Evolutionary conservation across 2,329 filamentous ascomycete genomes (phyloP).

Genomic region (Xylariaceae sp.): DNA sequence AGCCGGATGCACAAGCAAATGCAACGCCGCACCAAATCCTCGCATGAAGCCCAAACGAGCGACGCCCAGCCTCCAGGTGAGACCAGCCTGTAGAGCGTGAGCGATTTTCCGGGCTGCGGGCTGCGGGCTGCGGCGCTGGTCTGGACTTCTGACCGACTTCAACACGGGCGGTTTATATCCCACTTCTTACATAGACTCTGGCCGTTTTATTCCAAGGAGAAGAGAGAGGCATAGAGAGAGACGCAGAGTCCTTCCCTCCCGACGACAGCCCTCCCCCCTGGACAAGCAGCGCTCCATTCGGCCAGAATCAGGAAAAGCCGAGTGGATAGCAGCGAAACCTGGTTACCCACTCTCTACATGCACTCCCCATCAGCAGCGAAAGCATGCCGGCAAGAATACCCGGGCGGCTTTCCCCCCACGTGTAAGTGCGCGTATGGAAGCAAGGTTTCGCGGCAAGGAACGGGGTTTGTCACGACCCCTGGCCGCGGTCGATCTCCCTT

Average conservation of each 20-base stretch:
- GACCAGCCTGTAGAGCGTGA: conserved; percentile 10
- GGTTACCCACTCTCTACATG: neutral
- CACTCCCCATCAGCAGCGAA: neutral
- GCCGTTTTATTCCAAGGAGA: neutral
- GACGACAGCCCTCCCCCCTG: no score
- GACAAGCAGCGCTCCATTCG: neutral
- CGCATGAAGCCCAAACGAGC: neutral
- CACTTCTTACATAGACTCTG: no score
- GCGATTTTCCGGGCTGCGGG: conserved; percentile 17
- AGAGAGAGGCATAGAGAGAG: neutral
- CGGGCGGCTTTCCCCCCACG: neutral
- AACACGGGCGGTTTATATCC: neutral
- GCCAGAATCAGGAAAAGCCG: neutral
- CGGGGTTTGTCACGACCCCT: no score
- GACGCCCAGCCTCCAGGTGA: neutral
- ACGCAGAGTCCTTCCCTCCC: neutral
- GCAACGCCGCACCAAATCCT: neutral
- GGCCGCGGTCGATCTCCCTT: neutral
- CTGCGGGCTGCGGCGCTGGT: conserved; percentile 12
- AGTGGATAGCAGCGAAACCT: neutral
- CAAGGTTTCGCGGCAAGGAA: neutral
- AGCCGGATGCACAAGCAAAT: neutral
- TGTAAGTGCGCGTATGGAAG: neutral
- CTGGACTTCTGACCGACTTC: neutral
- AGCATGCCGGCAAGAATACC: no score